phyloP scores from a whole-genome alignment of 306 rosid genomes.

The Canavalia gladiata region DNA sequence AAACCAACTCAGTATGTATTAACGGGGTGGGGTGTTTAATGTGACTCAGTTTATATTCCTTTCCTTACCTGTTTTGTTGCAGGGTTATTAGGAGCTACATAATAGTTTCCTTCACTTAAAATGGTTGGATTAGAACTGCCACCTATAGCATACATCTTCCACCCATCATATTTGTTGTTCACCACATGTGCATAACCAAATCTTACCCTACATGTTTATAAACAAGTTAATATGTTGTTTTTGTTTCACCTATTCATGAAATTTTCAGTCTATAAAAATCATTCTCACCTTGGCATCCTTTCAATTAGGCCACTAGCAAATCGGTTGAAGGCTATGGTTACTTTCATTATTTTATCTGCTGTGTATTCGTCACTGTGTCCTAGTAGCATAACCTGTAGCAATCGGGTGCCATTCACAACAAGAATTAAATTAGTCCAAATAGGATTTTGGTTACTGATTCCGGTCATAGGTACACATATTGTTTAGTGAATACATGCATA shows the following conservation, averaged over 20 bases:
- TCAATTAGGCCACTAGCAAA: slow-evolving; percentile 63
- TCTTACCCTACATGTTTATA: slow-evolving; percentile 70
- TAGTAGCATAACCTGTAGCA: slow-evolving; percentile 83
- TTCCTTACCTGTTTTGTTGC: slow-evolving; percentile 64
- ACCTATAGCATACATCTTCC: slow-evolving; percentile 90
- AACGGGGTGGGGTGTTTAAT: background rate
- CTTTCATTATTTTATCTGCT: slow-evolving; percentile 68
- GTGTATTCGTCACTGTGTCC: slow-evolving; percentile 72
- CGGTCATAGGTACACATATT: background rate
- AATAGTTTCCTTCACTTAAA: slow-evolving; percentile 83
- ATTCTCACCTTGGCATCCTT: slow-evolving; percentile 78
- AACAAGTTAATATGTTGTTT: background rate
- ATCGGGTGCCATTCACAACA: background rate
- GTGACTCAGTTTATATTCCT: background rate
- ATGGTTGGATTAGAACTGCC: slow-evolving; percentile 93
- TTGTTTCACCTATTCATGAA: background rate
- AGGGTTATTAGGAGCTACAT: slow-evolving; percentile 54
- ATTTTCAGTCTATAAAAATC: background rate
- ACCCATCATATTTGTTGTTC: slow-evolving; percentile 75
- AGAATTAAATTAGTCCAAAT: background rate
- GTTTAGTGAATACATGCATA: background rate
- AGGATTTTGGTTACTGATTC: background rate
- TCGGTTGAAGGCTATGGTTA: slow-evolving; percentile 46
- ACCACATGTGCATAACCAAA: slow-evolving; percentile 89
- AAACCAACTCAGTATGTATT: background rate